phyloP scores from a whole-genome alignment of 2,329 filamentous ascomycete species.

The Ceratocystis destructans region DNA sequence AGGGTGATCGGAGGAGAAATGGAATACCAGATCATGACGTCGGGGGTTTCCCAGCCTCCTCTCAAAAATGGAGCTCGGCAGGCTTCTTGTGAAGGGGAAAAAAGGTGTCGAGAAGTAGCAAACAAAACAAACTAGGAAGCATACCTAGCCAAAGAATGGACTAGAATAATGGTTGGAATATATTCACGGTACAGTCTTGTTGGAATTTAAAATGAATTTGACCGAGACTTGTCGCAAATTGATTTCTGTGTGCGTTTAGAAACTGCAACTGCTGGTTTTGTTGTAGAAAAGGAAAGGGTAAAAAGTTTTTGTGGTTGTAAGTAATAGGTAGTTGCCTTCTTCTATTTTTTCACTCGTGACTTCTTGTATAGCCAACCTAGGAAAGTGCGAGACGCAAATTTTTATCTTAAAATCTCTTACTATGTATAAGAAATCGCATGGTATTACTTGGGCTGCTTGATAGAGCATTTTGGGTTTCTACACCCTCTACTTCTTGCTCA shows the following conservation, averaged over 20 bases:
- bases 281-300: background rate
- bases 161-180: conserved; percentile 9
- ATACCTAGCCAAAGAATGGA: conserved; percentile 7
- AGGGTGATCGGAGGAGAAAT: conserved; percentile 9
- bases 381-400: background rate
- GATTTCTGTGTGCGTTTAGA: conserved; percentile 1
- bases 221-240: background rate
- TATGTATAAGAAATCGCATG: no score
- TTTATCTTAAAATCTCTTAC: background rate
- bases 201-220: background rate
- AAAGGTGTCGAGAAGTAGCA: background rate
- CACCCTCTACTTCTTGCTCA: no score
- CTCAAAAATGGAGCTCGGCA: conserved; percentile 5
- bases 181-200: background rate
- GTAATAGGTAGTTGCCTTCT: background rate
- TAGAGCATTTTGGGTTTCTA: no score
- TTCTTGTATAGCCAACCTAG: background rate
- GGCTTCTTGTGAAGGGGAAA: conserved; percentile 15
- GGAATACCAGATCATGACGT: conserved; percentile 8
- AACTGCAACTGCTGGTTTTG: background rate
- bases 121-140: conserved; percentile 8
- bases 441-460: background rate
- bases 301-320: background rate
- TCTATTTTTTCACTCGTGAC: background rate
- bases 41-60: conserved; percentile 11